Evolutionary conservation across 2,329 filamentous ascomycete genomes (phyloP).

Genomic region (Fusarium devonianum): DNA sequence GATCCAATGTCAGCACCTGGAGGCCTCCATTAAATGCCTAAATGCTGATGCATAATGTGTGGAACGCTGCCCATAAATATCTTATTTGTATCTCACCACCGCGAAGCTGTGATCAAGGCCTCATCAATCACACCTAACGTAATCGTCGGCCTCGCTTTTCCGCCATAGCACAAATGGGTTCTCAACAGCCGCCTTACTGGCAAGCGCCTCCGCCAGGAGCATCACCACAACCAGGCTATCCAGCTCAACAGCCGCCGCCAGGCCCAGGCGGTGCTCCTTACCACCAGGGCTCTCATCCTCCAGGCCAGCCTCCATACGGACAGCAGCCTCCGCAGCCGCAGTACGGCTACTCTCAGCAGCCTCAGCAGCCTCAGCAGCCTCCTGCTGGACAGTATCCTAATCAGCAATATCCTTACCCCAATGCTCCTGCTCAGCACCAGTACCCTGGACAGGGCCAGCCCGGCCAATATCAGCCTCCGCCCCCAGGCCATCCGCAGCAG

Average conservation of each 20-base stretch:
- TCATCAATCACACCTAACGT: background rate
- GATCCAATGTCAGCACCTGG: too few species aligned
- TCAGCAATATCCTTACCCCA: slow-evolving; percentile 16
- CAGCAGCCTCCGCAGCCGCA: slow-evolving; percentile 25
- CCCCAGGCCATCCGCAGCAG: slow-evolving; percentile 15
- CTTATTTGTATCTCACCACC: too few species aligned
- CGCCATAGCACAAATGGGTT: slow-evolving; percentile 21
- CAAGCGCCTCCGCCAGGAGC: slow-evolving; percentile 17
- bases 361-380: slow-evolving; percentile 2
- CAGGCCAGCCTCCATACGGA: slow-evolving; percentile 19
- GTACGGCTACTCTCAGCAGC: slow-evolving; percentile 17
- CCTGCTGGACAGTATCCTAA: slow-evolving; percentile 8
- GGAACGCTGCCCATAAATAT: too few species aligned
- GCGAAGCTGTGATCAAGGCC: too few species aligned
- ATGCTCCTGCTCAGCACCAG: slow-evolving; percentile 16
- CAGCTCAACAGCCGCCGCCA: slow-evolving; percentile 18
- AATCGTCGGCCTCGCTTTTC: too few species aligned
- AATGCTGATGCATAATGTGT: too few species aligned
- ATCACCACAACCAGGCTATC: slow-evolving; percentile 15
- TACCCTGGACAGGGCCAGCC: slow-evolving; percentile 9
- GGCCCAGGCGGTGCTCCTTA: slow-evolving; percentile 8
- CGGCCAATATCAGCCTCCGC: slow-evolving; percentile 5
- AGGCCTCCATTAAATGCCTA: too few species aligned
- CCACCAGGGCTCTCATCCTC: slow-evolving; percentile 22
- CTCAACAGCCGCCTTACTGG: slow-evolving; percentile 34